Percentiles rank a stretch among this genome's conserved stretches.
Evolutionary conservation across 2,329 filamentous ascomycete genomes (phyloP).

Genomic region (Capronia epimyces): DNA sequence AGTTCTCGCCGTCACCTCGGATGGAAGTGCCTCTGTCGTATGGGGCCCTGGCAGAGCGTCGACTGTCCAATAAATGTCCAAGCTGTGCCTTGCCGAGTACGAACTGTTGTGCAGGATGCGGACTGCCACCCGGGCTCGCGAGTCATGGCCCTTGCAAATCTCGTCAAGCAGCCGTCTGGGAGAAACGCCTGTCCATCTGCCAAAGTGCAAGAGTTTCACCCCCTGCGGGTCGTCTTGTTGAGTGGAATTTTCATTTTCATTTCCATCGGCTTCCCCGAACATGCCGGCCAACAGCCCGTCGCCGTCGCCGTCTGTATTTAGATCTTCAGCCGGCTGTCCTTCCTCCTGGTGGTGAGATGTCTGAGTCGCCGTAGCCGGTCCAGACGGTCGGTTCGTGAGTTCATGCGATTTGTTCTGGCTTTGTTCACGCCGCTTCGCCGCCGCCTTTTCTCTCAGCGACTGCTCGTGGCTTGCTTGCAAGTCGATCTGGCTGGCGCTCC

Average conservation of each 20-base stretch:
- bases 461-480: conserved; percentile 52
- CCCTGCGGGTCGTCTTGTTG: conserved; percentile 34
- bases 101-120: conserved; percentile 65
- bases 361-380: conserved; percentile 35
- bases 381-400: neutral
- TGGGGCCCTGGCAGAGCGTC: conserved; percentile 51
- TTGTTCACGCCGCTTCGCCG: conserved; percentile 26
- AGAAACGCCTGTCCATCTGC: conserved; percentile 69
- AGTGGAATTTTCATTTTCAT: conserved; percentile 25
- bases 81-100: conserved; percentile 69
- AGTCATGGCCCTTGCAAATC: conserved; percentile 72
- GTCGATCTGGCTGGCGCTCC: conserved; percentile 55
- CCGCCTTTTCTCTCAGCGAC: conserved; percentile 34
- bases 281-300: conserved; percentile 52
- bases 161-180: conserved; percentile 77
- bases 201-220: conserved; percentile 72
- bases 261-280: conserved; percentile 44
- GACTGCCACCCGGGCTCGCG: conserved; percentile 61
- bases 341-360: neutral
- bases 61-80: conserved; percentile 75
- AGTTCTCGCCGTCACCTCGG: conserved; percentile 43
- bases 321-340: conserved; percentile 4
- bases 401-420: neutral
- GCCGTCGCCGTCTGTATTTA: conserved; percentile 39
- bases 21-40: conserved; percentile 38